phyloP scores from a whole-genome alignment of 164 flowering plant genomes.

The Stephania cephalantha region DNA sequence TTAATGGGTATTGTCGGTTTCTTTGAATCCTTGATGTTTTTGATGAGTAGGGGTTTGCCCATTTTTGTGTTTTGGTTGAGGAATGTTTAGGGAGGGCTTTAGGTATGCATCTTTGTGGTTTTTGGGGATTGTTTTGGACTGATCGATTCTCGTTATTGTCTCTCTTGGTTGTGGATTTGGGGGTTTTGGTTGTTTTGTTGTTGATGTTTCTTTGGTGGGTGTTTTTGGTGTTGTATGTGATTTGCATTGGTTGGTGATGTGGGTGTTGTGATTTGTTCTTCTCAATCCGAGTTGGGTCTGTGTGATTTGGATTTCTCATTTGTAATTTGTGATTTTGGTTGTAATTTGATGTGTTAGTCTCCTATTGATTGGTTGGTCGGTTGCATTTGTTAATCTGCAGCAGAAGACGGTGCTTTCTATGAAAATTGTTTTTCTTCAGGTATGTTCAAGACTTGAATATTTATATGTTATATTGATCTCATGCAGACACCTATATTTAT shows the following conservation, averaged over 20 bases:
- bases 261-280: no score
- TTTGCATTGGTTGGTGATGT: no score
- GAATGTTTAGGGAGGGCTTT: background rate
- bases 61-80: background rate
- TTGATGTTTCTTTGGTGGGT: background rate
- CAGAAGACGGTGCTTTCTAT: background rate
- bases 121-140: background rate
- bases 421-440: background rate
- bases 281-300: no score
- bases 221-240: background rate
- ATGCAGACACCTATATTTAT: no score
- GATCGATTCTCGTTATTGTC: background rate
- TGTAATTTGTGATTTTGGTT: no score
- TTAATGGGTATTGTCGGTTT: background rate
- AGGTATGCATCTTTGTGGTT: slow-evolving; percentile 4
- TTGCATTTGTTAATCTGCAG: no score
- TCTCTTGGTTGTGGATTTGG: slow-evolving; percentile 6
- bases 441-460: no score
- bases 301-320: no score
- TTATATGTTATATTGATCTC: no score
- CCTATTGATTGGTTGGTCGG: background rate
- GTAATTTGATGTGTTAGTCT: no score
- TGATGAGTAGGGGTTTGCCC: slow-evolving; percentile 2
- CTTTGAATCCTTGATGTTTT: slow-evolving; percentile 7
- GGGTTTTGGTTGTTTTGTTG: slow-evolving; percentile 8